phyloP scores from a whole-genome alignment of 169 alveolate genomes.

The Plasmodium inui region DNA sequence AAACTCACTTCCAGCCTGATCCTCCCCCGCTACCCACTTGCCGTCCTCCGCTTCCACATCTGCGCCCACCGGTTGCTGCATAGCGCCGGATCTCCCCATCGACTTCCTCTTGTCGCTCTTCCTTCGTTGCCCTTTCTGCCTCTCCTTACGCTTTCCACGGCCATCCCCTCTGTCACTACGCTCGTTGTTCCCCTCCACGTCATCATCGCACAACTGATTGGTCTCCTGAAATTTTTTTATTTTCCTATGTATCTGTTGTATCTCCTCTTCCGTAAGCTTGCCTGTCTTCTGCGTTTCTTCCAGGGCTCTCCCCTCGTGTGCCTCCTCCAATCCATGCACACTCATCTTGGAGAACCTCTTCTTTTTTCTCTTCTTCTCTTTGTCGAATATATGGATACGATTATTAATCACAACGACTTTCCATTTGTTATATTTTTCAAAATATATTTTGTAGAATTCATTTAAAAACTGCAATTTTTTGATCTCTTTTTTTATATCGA shows the following conservation, averaged over 20 bases:
- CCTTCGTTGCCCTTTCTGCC: not conserved
- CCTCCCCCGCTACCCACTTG: not conserved
- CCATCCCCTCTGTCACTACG: not conserved
- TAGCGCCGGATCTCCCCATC: not conserved
- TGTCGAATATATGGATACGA: constrained; percentile 68
- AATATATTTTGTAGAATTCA: constrained; percentile 68
- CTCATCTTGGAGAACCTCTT: not conserved
- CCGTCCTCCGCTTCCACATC: not conserved
- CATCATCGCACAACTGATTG: constrained; percentile 5
- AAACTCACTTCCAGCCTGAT: not conserved
- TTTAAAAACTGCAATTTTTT: constrained; percentile 55
- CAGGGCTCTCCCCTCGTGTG: not conserved
- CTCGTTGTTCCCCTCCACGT: not conserved
- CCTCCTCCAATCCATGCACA: not conserved
- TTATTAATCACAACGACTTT: constrained; percentile 66
- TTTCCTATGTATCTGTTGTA: constrained; percentile 34
- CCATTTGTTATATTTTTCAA: constrained; percentile 74
- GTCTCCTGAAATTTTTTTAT: constrained; percentile 60
- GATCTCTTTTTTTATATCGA: constrained; percentile 57
- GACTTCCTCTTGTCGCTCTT: not conserved
- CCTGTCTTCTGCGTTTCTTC: not conserved
- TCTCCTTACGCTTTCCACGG: not conserved
- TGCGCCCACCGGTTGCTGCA: not conserved
- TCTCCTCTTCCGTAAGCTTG: constrained; percentile 51
- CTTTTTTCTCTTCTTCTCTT: constrained; percentile 30